Conservation (phyloP, 495 filamentous ascomycete species). For the Hapsidospora chrysogenum region DNA sequence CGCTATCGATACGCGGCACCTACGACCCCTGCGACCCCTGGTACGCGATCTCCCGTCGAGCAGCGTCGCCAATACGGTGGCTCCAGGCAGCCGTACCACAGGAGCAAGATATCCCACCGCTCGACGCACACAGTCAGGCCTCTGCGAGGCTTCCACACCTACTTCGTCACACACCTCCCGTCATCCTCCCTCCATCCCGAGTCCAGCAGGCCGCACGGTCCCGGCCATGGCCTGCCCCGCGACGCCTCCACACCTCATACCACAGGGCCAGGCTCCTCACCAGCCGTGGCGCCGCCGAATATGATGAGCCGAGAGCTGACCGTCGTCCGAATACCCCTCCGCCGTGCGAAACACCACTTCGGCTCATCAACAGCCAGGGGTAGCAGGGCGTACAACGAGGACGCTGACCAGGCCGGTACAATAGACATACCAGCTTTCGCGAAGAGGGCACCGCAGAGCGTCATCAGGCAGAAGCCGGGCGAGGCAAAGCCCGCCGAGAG, state of each 20-base stretch:
- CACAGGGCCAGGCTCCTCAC: conserved; percentile 28
- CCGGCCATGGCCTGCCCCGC: conserved; percentile 70
- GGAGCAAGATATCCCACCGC: neutral
- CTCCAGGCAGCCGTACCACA: too few species aligned
- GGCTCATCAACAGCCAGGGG: conserved; percentile 67
- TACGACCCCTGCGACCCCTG: too few species aligned
- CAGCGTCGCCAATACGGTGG: too few species aligned
- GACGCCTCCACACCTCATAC: conserved; percentile 69
- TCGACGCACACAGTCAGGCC: conserved; percentile 5
- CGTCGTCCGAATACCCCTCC: conserved; percentile 92
- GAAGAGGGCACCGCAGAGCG: conserved; percentile 53
- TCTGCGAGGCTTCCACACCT: conserved; percentile 68
- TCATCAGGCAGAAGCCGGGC: conserved; percentile 33
- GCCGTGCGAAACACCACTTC: conserved; percentile 91
- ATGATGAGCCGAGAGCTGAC: conserved; percentile 63
- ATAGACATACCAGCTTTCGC: conserved; percentile 87
- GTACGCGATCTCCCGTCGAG: too few species aligned
- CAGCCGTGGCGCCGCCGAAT: conserved; percentile 37
- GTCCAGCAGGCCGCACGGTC: conserved; percentile 39
- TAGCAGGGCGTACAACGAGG: conserved; percentile 76
- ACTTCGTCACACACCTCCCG: conserved; percentile 91
- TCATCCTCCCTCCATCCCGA: conserved; percentile 89
- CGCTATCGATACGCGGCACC: too few species aligned
- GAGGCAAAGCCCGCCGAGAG: conserved; percentile 50
- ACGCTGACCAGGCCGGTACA: conserved; percentile 86